Conservation (phyloP, 352 stramenopile genomes). For the Plasmopara viticola region DNA sequence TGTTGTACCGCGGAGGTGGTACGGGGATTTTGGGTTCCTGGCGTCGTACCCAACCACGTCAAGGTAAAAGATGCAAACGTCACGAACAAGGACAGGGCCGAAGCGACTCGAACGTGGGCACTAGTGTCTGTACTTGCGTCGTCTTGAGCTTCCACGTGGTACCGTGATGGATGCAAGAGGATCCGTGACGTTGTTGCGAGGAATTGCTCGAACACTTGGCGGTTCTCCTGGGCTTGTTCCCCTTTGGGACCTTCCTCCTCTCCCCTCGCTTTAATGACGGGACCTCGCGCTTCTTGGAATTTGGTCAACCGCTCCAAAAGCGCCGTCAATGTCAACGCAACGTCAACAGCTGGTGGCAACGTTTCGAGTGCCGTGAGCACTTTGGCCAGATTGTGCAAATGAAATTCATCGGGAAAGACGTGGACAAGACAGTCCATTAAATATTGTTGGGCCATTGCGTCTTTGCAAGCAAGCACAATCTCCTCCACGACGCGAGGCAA, state of each 20-base stretch:
- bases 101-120: conserved; percentile 14
- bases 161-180: conserved; percentile 17
- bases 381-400: conserved; percentile 91
- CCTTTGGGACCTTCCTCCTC: conserved; percentile 10
- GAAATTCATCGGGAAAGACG: conserved; percentile 97
- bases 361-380: conserved; percentile 84
- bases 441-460: conserved; percentile 97
- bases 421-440: conserved; percentile 98
- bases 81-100: conserved; percentile 39
- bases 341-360: conserved; percentile 89
- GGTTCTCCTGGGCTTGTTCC: conserved; percentile 9
- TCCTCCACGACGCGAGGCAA: conserved; percentile 88
- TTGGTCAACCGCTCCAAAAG: conserved; percentile 93
- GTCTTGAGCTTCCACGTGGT: background rate
- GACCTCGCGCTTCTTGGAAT: conserved; percentile 55
- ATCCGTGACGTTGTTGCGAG: conserved; percentile 20
- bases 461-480: conserved; percentile 92
- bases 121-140: conserved; percentile 2
- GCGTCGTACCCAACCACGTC: conserved; percentile 22
- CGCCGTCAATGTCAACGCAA: conserved; percentile 85
- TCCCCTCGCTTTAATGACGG: conserved; percentile 7
- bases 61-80: conserved; percentile 48
- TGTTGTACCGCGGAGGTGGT: conserved; percentile 23
- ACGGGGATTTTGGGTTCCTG: conserved; percentile 3
- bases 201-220: conserved; percentile 18